Conservation (phyloP, 1,284 basidiomycete species). For the Rhodotorula sp. region DNA sequence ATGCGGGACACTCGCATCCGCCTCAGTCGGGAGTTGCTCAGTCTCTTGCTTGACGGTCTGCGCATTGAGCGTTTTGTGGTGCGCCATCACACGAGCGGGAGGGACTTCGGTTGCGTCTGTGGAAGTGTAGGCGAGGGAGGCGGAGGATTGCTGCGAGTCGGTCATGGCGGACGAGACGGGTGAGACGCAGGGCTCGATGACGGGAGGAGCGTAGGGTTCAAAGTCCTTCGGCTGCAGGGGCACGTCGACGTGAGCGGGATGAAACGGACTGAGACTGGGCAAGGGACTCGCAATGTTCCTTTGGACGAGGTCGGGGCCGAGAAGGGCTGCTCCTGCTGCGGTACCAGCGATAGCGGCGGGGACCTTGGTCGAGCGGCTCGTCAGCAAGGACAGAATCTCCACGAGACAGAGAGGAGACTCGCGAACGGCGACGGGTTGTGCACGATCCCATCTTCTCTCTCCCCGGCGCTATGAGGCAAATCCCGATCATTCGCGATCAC, state of each 20-base stretch:
- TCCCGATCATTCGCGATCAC: neutral
- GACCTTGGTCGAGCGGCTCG: neutral
- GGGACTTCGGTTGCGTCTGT: slow-evolving; percentile 3
- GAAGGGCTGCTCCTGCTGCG: neutral
- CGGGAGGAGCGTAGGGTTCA: slow-evolving; percentile 20
- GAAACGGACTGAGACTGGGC: no score
- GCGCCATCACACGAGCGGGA: neutral
- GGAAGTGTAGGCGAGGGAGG: neutral
- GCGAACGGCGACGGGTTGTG: slow-evolving; percentile 27
- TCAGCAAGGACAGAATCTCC: neutral
- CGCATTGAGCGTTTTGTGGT: slow-evolving; percentile 3
- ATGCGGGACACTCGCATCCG: neutral
- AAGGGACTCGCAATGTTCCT: neutral
- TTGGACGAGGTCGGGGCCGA: neutral
- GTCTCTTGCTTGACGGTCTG: slow-evolving; percentile 1
- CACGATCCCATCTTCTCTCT: neutral
- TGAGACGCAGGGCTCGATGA: neutral
- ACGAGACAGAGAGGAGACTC: neutral
- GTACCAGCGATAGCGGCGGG: neutral
- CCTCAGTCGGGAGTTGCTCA: neutral
- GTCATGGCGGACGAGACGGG: neutral
- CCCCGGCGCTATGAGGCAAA: neutral
- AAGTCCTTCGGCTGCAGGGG: slow-evolving; percentile 11
- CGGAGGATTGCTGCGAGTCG: neutral
- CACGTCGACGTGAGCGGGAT: neutral